These are phyloP conservation scores for Hypoxylon cercidicola DNA, from an alignment of 495 filamentous ascomycete genomes.

Conservation along the genomic window DNA sequence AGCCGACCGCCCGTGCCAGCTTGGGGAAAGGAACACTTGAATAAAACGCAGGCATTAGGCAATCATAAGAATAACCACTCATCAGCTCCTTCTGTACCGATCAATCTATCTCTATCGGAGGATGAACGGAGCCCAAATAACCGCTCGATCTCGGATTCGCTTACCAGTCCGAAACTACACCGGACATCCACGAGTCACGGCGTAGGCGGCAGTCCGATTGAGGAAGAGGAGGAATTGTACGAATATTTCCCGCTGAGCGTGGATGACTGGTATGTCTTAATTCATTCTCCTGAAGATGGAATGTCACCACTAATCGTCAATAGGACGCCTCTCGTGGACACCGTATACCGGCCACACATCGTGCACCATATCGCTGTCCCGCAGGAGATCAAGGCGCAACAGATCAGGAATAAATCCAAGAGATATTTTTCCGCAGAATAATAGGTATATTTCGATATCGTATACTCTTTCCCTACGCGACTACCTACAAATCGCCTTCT, in stretches of 20 bases:
- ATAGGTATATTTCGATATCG: slow-evolving; percentile 2
- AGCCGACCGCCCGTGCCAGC: slow-evolving; percentile 49
- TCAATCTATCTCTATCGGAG: slow-evolving; percentile 79
- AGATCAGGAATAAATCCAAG: slow-evolving; percentile 76
- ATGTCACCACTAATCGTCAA: slow-evolving; percentile 5
- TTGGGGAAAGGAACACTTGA: slow-evolving; percentile 43
- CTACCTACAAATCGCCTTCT: not conserved
- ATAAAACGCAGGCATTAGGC: slow-evolving; percentile 28
- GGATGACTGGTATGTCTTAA: slow-evolving; percentile 76
- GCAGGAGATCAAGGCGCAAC: slow-evolving; percentile 76
- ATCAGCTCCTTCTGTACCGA: slow-evolving; percentile 58
- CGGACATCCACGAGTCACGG: slow-evolving; percentile 47
- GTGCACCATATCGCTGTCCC: slow-evolving; percentile 88
- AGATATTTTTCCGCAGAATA: slow-evolving; percentile 81
- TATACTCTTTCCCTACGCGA: not conserved
- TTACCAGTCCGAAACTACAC: slow-evolving; percentile 52
- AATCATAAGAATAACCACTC: slow-evolving; percentile 41
- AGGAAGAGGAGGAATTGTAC: slow-evolving; percentile 83
- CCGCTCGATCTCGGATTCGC: slow-evolving; percentile 49
- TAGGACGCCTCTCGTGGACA: slow-evolving; percentile 86
- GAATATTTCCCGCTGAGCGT: slow-evolving; percentile 91
- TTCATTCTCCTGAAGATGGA: not conserved
- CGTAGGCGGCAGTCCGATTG: slow-evolving; percentile 64
- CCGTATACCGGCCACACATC: slow-evolving; percentile 90
- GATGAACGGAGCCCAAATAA: slow-evolving; percentile 70